Evolutionary conservation across 805 yeast genomes (phyloP).

Genomic region (Candida silvatica): DNA sequence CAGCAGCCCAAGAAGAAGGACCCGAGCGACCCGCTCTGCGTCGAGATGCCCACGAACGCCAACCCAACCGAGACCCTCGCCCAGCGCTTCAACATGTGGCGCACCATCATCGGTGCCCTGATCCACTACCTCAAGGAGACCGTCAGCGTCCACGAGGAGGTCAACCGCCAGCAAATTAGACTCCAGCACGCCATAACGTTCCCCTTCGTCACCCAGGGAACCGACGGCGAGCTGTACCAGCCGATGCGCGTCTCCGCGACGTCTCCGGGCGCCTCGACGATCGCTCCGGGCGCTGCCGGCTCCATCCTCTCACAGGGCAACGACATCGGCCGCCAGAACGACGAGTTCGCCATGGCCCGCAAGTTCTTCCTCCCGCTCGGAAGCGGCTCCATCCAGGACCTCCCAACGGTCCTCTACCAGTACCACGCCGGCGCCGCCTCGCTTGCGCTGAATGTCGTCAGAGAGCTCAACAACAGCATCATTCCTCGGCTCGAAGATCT

Average conservation of each 20-base stretch:
- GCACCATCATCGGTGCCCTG: slow-evolving; percentile 66
- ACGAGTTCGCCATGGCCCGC: slow-evolving; percentile 28
- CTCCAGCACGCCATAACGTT: slow-evolving; percentile 69
- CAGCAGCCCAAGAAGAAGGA: slow-evolving; percentile 20
- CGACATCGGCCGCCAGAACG: slow-evolving; percentile 15
- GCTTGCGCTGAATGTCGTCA: slow-evolving; percentile 47
- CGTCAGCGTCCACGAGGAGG: slow-evolving; percentile 81
- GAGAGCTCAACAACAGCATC: slow-evolving; percentile 51
- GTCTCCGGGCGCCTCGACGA: slow-evolving; percentile 5
- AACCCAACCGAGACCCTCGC: slow-evolving; percentile 87
- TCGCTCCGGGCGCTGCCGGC: slow-evolving; percentile 9
- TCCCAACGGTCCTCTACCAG: slow-evolving; percentile 55
- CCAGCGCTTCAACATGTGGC: slow-evolving; percentile 78
- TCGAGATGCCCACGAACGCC: slow-evolving; percentile 47
- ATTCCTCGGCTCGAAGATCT: slow-evolving; percentile 62
- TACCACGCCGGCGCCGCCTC: slow-evolving; percentile 51
- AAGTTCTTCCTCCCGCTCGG: slow-evolving; percentile 70
- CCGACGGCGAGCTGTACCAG: slow-evolving; percentile 30
- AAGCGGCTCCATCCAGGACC: slow-evolving; percentile 72
- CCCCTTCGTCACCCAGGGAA: slow-evolving; percentile 37
- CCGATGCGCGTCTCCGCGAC: slow-evolving; percentile 22
- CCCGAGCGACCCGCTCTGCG: slow-evolving; percentile 39
- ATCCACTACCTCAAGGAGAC: slow-evolving; percentile 70
- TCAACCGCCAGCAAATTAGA: slow-evolving; percentile 73
- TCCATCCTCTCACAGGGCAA: slow-evolving; percentile 1